Evolutionary conservation across 2,329 filamentous ascomycete genomes (phyloP).

Genomic region (Ophiostoma triangulosporum): DNA sequence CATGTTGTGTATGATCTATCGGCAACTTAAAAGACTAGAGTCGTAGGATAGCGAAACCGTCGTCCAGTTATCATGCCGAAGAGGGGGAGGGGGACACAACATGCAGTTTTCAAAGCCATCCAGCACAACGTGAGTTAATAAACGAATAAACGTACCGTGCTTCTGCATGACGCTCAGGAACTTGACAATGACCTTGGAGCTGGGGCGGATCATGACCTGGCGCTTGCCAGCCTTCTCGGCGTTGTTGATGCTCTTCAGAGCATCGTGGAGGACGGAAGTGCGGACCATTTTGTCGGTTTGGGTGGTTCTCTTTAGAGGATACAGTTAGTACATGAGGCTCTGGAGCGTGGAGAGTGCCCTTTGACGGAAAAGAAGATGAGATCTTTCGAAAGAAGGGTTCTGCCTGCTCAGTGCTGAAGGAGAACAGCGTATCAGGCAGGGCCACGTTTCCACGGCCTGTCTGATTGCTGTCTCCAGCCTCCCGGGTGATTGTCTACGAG

Average conservation of each 20-base stretch:
- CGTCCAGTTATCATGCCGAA: slow-evolving; percentile 99
- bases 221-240: slow-evolving; percentile 99
- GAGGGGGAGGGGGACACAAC: slow-evolving; percentile 12
- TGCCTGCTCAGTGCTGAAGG: slow-evolving; percentile 52
- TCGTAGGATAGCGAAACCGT: slow-evolving; percentile 73
- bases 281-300: slow-evolving; percentile 85
- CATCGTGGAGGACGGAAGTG: slow-evolving; percentile 99
- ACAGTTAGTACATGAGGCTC: slow-evolving; percentile 49
- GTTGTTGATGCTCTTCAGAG: slow-evolving; percentile 99
- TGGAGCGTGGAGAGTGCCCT: slow-evolving; percentile 59
- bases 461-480: slow-evolving; percentile 52
- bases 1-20: slow-evolving; percentile 66
- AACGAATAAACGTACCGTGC: slow-evolving; percentile 62
- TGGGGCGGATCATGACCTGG: slow-evolving; percentile 94
- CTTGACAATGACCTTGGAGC: slow-evolving; percentile 99
- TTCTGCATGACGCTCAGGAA: slow-evolving; percentile 99
- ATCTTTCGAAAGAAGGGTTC: slow-evolving; percentile 43
- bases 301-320: slow-evolving; percentile 22
- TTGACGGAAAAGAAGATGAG: slow-evolving; percentile 16
- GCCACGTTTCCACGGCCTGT: slow-evolving; percentile 3
- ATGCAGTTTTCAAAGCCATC: neutral
- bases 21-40: slow-evolving; percentile 99
- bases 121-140: slow-evolving; percentile 2
- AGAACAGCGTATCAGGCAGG: slow-evolving; percentile 47
- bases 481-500: slow-evolving; percentile 14